Evolutionary conservation across 1,284 basidiomycete species (phyloP).

Genomic region (Naganishia sp.): DNA sequence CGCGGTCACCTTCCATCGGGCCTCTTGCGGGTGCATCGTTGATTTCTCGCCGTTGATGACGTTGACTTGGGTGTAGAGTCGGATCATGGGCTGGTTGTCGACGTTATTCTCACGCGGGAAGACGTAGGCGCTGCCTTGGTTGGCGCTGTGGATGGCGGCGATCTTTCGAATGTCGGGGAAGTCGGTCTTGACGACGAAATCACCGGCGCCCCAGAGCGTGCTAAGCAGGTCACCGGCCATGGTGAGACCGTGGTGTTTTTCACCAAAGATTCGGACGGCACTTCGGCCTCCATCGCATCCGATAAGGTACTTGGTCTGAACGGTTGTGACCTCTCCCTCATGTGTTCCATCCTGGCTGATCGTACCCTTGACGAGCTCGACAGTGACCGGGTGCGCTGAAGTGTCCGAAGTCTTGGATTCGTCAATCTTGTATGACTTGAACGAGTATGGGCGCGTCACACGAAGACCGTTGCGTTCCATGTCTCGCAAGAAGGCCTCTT

Average conservation of each 20-base stretch:
- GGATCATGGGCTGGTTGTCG: constrained; percentile 48
- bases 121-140: constrained; percentile 45
- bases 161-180: constrained; percentile 79
- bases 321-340: constrained; percentile 27
- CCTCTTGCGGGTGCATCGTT: constrained; percentile 36
- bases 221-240: constrained; percentile 40
- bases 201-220: constrained; percentile 41
- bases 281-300: constrained; percentile 42
- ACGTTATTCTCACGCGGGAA: constrained; percentile 51
- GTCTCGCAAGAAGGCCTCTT: constrained; percentile 47
- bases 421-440: constrained; percentile 39
- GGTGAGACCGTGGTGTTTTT: constrained; percentile 29
- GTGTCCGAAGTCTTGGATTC: constrained; percentile 32
- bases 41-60: constrained; percentile 38
- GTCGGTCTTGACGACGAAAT: constrained; percentile 57
- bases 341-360: constrained; percentile 26
- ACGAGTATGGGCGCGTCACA: constrained; percentile 46
- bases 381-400: constrained; percentile 32
- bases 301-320: constrained; percentile 41
- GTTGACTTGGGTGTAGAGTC: constrained; percentile 50
- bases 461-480: constrained; percentile 49
- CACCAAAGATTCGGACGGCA: constrained; percentile 37
- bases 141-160: constrained; percentile 60
- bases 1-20: constrained; percentile 41
- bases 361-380: constrained; percentile 31